Base-by-base conservation (phyloP, 1,139 yeast species). In the Kurtzmaniella quercitrusa region DNA sequence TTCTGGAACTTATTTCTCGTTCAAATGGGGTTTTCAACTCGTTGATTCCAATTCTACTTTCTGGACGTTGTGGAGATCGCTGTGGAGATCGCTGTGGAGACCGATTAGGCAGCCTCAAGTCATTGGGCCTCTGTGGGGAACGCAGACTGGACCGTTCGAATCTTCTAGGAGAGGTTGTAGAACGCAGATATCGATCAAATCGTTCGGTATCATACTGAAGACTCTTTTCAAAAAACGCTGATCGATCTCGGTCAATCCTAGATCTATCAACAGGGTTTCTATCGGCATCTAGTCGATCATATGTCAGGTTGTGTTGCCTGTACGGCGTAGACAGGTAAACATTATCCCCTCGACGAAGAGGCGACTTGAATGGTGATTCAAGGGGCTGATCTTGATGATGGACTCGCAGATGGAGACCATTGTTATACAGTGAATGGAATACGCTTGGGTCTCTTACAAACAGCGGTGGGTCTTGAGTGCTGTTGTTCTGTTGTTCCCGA, bases 321-420 rank as follows among this genome's bases (percentile, higher is more conserved):
- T 19, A 36, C 11, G 38, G 38, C 9, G 38, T 36, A 6, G 38
- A 36, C 38, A 19, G 38, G 27, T 19, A 36, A 9, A 36, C 6
- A 31, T 9, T n/a, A 4, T 25, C 39, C 6, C 16, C 19, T n/a
- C 31, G 25, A 9, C 42, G 39, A 11, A 42, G 39, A 12, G 46
- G 46, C 11, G 46, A 43, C 19, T 43, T 43, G 29, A 43, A 43
- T 7, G 46, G 46, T n/a, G 46, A 43, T 15, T 43, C 46, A 8
- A 43, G 37, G 16, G 46, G 46, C 23, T 34, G 46, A 5, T 27
- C 31, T n/a, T n/a, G n/a, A 11, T 6, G n/a, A 10, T 27, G 31
- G 14, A 27, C 31, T 11, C 40, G 40, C 23, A 19, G 17, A 10
- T 36, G 38, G 4, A 19, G 25, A 15, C 19, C 27, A 3, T n/a